Base-by-base conservation (phyloP, 78 protist species). In the Isochrysis galbana region DNA sequence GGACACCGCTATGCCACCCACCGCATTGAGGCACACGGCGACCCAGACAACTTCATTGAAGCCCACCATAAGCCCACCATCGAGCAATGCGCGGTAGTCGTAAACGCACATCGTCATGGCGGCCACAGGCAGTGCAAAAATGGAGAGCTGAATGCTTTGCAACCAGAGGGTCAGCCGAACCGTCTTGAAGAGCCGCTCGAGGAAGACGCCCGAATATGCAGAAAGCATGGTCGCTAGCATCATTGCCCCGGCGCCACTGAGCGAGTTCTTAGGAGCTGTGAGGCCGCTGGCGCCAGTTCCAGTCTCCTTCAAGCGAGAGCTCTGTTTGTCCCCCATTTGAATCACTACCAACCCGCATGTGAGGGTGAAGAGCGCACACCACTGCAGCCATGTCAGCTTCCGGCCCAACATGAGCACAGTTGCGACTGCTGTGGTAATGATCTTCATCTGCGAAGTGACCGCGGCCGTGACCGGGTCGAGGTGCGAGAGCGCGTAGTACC, bases 401-500 rank as follows among this genome's bases (percentile, higher is more conserved):
- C 84, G 44, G 25, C 32, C 44, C 19, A 77, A 46, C 84, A 77
- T 77, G 47, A 77, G 7, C 19, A 77, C 84, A 17, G 84, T 22
- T 0, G 84, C 84, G 46, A 77, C 23, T 29, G 84, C 84, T 2
- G 84, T 77, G 34, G 84, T 77, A 2, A 77, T 77, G 32, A 77
- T 46, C 26, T 77, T 77, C 84, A 77, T 77, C 46, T 77, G 84
- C 84, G 84, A 77, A 5, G 84, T 77, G 84, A 77, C 47, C 46
- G 84, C 84, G 5, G 84, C 84, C 5, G 84, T 39, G n/a, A 77
- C 46, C 0, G 84, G 46, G 46, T 77, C 46, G 34, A 77, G 26
- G 84, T 77, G 84, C 32, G 84, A 77, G 32, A 77, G 84, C 84
- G 84, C 84, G 22, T 77, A 77, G 84, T 77, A 77, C 84, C 84